A percentile compares a stretch with the other conserved stretches of the same genome.
phyloP scores from a whole-genome alignment of 169 alveolate genomes.

The Miamiensis avidus region DNA sequence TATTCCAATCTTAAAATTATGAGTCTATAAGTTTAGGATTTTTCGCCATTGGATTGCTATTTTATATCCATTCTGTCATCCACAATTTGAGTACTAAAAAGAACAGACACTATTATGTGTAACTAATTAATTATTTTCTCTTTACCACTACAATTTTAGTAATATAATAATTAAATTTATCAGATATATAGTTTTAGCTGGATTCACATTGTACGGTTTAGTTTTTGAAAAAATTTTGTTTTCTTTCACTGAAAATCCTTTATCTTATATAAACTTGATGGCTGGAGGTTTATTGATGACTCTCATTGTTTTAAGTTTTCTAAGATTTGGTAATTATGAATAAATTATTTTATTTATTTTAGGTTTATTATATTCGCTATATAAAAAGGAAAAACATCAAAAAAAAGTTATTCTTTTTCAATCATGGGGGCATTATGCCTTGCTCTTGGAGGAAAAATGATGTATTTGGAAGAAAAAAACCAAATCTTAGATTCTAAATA shows the following conservation, averaged over 20 bases:
- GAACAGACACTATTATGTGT: not conserved
- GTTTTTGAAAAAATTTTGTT: not conserved
- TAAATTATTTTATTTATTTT: no score
- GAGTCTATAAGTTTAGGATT: not conserved
- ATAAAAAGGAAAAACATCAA: not conserved
- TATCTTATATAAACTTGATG: no score
- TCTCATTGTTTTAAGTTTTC: not conserved
- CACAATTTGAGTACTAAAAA: not conserved
- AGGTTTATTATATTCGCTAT: no score
- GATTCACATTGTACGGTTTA: no score
- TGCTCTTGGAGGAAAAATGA: not conserved
- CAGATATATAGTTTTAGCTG: not conserved
- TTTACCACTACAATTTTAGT: no score
- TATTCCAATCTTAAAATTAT: no score
- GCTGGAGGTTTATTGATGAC: not conserved
- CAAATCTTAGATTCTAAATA: not conserved
- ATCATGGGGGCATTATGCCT: not conserved
- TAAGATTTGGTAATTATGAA: not conserved
- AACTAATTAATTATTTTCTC: not conserved
- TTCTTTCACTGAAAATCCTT: not conserved
- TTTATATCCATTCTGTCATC: not conserved
- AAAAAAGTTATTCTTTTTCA: not conserved
- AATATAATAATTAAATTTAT: no score
- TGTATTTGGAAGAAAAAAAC: not conserved
- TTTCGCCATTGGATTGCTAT: not conserved